These are phyloP conservation scores for Aspergillus tubingensis DNA, from an alignment of 2,329 filamentous ascomycete species.

Conservation along the genomic window DNA sequence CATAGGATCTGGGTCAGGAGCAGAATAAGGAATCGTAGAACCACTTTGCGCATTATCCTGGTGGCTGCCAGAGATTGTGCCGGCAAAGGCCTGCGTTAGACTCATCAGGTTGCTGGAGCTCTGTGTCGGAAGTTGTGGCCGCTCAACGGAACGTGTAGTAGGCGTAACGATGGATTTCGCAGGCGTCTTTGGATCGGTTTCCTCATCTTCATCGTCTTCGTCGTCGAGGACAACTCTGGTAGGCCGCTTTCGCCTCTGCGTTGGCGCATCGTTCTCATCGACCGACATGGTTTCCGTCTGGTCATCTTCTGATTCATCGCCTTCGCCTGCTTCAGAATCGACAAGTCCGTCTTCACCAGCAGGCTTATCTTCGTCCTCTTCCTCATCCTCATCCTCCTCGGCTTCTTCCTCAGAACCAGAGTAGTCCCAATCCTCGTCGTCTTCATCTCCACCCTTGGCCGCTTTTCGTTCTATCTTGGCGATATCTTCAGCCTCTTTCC, in stretches of 20 bases:
- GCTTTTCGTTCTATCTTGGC: conserved; percentile 74
- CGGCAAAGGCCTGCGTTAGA: conserved; percentile 86
- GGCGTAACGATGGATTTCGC: conserved; percentile 29
- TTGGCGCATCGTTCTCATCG: conserved; percentile 50
- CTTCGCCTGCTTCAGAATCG: conserved; percentile 44
- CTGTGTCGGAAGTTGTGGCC: conserved; percentile 67
- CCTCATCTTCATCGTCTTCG: conserved; percentile 57
- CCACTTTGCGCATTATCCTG: conserved; percentile 51
- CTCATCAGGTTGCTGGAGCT: conserved; percentile 60
- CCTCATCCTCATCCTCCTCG: conserved; percentile 36
- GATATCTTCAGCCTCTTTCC: conserved; percentile 76
- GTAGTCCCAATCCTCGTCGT: conserved; percentile 45
- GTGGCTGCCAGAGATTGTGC: conserved; percentile 73
- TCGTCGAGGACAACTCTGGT: conserved; percentile 64
- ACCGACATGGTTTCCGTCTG: conserved; percentile 35
- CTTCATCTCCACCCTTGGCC: conserved; percentile 62
- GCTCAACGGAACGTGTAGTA: conserved; percentile 35
- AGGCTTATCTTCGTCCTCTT: conserved; percentile 29
- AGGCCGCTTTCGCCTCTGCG: conserved; percentile 52
- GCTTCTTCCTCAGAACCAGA: conserved; percentile 52
- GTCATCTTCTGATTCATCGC: conserved; percentile 42
- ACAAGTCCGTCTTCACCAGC: conserved; percentile 22
- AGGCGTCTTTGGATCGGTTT: conserved; percentile 34
- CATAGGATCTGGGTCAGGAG: conserved; percentile 59
- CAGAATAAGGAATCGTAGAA: conserved; percentile 45